Evolutionary conservation across 352 stramenopile genomes (phyloP), one percentile per base, ranked within the genome.

Genomic region (Phytopythium ostracodes): DNA sequence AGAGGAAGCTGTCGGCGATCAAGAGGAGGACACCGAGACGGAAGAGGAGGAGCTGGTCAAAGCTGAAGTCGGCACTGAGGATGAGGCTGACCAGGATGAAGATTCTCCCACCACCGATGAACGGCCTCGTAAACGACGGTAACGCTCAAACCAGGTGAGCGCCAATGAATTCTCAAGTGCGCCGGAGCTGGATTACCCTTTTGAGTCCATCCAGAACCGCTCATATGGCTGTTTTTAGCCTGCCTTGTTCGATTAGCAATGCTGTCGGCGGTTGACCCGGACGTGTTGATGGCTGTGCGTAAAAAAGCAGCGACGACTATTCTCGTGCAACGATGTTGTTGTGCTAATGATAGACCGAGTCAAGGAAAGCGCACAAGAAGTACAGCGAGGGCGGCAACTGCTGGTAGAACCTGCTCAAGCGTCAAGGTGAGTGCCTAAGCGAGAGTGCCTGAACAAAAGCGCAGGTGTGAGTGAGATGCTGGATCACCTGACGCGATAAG

Each of bases 21-120:
- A 68, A 11, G 24, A 25, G 25, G 60, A 72, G 59, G 49, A 66
- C 6, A 63, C 46, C 10, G 66, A 75, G 1, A 59, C 71, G 24
- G 56, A 68, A 4, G 29, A n/a, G 1, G 71, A 83, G 2, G 59
- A 53, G 14, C 27, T 17, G 2, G 46, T 18, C 12, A 33, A 61
- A n/a, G 55, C 56, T 22, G 11, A 27, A 15, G 25, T 2, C 9
- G 42, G 7, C 8, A 24, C 31, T 22, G 58, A 64, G 42, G 11
- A 14, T 27, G 50, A 22, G 20, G 47, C 47, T 24, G 36, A 65
- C 38, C 42, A 36, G 25, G 31, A 29, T 17, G 58, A 51, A 29
- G 22, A 51, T 7, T n/a, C n/a, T 0, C n/a, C 9, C 5, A 9
- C 11, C 14, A 4, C n/a, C 8, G 46, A 62, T 25, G 42, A 60